Percentiles rank a stretch among this genome's conserved stretches.
These are phyloP conservation scores for Trichoderma lentiforme DNA, from an alignment of 2,329 filamentous ascomycete species.

Conservation along the genomic window DNA sequence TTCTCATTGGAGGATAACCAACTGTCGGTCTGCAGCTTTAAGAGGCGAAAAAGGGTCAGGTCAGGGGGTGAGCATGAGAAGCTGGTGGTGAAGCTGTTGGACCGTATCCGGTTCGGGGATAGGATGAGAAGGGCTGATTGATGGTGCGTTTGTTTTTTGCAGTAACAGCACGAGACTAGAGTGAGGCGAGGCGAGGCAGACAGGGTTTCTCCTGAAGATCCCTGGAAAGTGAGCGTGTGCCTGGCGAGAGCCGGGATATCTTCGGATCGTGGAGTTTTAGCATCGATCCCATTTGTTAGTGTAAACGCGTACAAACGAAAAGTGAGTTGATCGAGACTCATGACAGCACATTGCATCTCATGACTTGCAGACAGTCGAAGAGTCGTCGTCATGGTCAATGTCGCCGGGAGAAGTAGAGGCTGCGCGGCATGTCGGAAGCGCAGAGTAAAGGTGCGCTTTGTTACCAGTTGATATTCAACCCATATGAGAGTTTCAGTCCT, in stretches of 20 bases:
- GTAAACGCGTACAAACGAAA: not conserved
- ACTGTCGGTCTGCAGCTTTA: conserved; percentile 16
- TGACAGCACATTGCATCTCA: not conserved
- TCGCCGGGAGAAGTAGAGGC: conserved; percentile 22
- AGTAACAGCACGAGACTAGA: not conserved
- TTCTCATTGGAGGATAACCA: conserved; percentile 5
- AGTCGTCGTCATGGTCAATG: conserved; percentile 18
- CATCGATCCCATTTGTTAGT: not conserved
- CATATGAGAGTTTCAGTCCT: not conserved
- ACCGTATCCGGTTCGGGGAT: not conserved
- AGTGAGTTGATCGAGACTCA: not conserved
- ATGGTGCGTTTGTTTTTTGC: not conserved
- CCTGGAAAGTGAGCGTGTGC: not conserved
- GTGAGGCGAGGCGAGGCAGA: not conserved
- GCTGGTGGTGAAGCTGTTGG: not conserved
- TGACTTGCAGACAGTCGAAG: not conserved
- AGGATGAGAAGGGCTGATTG: not conserved
- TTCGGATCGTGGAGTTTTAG: not conserved
- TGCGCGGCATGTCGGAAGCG: conserved; percentile 19
- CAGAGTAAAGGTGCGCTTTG: conserved; percentile 19
- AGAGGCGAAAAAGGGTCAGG: not conserved
- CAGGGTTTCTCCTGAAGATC: not conserved
- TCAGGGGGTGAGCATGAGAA: not conserved
- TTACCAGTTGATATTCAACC: not conserved
- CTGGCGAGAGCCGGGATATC: not conserved